phyloP scores from a whole-genome alignment of 1,139 yeast species.

The Starmera stellimalicola region DNA sequence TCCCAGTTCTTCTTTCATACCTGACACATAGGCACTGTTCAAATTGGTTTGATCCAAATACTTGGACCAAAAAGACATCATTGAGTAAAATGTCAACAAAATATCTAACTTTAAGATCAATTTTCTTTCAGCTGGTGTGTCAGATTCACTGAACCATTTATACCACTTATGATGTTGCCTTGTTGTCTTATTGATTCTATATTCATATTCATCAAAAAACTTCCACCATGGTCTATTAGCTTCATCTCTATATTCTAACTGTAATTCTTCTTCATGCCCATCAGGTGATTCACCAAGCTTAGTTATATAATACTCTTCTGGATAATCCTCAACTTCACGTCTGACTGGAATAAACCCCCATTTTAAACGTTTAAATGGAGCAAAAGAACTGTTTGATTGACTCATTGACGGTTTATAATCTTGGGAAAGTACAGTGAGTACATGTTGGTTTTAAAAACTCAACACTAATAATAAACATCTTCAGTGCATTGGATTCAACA shows the following conservation, averaged over 20 bases:
- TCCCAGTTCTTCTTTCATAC: constrained; percentile 45
- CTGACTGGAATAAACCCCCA: constrained; percentile 41
- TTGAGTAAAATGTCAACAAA: constrained; percentile 25
- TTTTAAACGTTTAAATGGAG: neutral
- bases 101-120: constrained; percentile 51
- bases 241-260: constrained; percentile 46
- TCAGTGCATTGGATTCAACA: too few relatives aligned
- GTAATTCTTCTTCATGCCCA: neutral
- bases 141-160: constrained; percentile 54
- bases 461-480: too few relatives aligned
- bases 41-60: constrained; percentile 21
- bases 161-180: constrained; percentile 43
- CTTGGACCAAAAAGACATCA: constrained; percentile 23
- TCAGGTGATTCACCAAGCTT: constrained; percentile 7
- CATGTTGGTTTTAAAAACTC: too few relatives aligned
- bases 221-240: constrained; percentile 53
- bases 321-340: constrained; percentile 34
- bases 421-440: too few relatives aligned
- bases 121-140: constrained; percentile 39
- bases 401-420: too few relatives aligned
- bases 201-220: constrained; percentile 54
- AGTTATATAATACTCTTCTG: neutral
- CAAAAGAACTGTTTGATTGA: too few relatives aligned
- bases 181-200: constrained; percentile 32
- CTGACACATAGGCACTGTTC: constrained; percentile 55